Conservation (phyloP, 1,284 basidiomycete species). For the Heterobasidion irregulare region DNA sequence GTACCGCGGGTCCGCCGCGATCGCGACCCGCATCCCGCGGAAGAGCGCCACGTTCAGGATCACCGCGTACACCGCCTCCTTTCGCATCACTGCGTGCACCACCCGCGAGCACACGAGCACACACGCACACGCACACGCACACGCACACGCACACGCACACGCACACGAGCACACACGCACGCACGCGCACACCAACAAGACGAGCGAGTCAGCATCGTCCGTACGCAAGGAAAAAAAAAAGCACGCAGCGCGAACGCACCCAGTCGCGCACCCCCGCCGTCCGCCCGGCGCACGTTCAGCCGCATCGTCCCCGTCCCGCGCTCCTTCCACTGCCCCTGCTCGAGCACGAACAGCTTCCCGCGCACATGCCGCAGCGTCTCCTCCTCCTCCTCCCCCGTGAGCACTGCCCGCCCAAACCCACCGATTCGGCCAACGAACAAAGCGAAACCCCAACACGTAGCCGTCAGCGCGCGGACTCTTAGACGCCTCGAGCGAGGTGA, state of each 20-base stretch:
- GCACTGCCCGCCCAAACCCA: conserved; percentile 36
- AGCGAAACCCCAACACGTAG: neutral
- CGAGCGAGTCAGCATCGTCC: too few species aligned
- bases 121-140: neutral
- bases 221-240: too few species aligned
- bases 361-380: conserved; percentile 78
- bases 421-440: conserved; percentile 3
- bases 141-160: too few species aligned
- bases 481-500: neutral
- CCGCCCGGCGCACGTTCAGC: conserved; percentile 67
- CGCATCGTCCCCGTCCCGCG: conserved; percentile 79
- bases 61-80: conserved; percentile 84
- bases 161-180: too few species aligned
- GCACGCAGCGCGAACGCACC: conserved; percentile 42
- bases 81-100: conserved; percentile 93
- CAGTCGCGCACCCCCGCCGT: conserved; percentile 68
- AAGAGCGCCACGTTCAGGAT: conserved; percentile 85
- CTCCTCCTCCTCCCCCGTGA: conserved; percentile 91
- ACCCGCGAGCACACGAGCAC: too few species aligned
- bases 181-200: too few species aligned
- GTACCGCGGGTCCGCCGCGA: conserved; percentile 77
- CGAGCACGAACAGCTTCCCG: conserved; percentile 77
- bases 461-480: neutral
- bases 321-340: conserved; percentile 77
- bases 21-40: conserved; percentile 73